Conservation (phyloP, 805 yeast genomes). For the Candida tibetensis region DNA sequence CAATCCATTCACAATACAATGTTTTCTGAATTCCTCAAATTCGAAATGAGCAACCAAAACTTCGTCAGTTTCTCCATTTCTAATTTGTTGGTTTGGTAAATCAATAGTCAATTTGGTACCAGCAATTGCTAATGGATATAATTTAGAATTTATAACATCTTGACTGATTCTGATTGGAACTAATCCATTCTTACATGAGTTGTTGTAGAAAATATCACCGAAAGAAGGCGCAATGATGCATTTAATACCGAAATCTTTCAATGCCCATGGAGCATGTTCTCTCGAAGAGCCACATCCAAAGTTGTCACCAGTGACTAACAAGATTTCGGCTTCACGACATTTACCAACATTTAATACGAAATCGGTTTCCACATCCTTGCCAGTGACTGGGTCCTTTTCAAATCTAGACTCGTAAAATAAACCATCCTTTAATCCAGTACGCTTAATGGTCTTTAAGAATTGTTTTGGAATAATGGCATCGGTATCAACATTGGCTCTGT, state of each 20-base stretch:
- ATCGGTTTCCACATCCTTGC: constrained; percentile 80
- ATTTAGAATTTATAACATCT: constrained; percentile 64
- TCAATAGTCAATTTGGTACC: constrained; percentile 77
- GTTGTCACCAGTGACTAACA: constrained; percentile 93
- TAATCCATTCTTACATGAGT: constrained; percentile 94
- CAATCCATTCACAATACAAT: constrained; percentile 89
- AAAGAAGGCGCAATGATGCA: constrained; percentile 96
- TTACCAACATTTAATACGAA: constrained; percentile 86
- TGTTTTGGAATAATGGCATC: constrained; percentile 99
- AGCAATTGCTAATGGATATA: constrained; percentile 75
- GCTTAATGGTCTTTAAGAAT: constrained; percentile 94
- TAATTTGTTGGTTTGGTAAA: constrained; percentile 81
- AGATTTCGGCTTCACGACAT: constrained; percentile 72
- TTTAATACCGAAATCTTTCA: constrained; percentile 95
- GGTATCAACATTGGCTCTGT: constrained; percentile 93
- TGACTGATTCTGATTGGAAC: constrained; percentile 90
- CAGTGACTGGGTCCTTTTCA: constrained; percentile 55
- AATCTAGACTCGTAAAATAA: constrained; percentile 90
- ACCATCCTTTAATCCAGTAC: constrained; percentile 89
- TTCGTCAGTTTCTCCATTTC: constrained; percentile 55
- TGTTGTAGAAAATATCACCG: constrained; percentile 97
- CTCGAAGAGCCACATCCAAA: constrained; percentile 99
- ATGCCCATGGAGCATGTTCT: constrained; percentile 99
- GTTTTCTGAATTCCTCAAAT: constrained; percentile 88
- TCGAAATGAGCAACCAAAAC: constrained; percentile 81